These are phyloP conservation scores for Lolium rigidum DNA, from an alignment of 176 grass and related monocot genomes.

Conservation along the genomic window DNA sequence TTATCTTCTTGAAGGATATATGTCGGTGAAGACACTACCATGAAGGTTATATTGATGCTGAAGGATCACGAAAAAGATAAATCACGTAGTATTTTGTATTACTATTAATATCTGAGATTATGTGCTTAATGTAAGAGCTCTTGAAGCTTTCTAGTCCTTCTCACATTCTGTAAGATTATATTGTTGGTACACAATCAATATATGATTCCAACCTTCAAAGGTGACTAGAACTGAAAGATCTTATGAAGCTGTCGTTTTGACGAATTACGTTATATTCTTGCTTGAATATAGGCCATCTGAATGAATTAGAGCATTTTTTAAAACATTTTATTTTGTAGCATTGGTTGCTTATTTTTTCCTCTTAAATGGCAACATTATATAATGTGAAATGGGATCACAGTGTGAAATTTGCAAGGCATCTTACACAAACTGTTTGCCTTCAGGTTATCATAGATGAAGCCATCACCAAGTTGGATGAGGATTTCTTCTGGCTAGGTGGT, in stretches of 20 bases:
- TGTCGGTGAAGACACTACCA: background rate
- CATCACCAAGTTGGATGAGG: slow-evolving; percentile 77
- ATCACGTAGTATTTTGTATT: slow-evolving; percentile 5
- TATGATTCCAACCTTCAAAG: slow-evolving; percentile 19
- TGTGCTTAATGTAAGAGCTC: slow-evolving; percentile 4
- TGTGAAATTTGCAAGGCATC: slow-evolving; percentile 33
- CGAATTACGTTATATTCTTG: slow-evolving; percentile 1
- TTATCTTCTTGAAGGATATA: slow-evolving; percentile 13
- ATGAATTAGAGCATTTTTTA: background rate
- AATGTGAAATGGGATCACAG: background rate
- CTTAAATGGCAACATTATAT: background rate
- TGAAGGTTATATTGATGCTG: background rate
- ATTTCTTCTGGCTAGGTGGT: slow-evolving; percentile 95
- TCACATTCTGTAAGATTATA: slow-evolving; percentile 5
- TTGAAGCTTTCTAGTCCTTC: slow-evolving; percentile 18
- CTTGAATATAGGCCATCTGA: slow-evolving; percentile 11
- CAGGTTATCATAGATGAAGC: slow-evolving; percentile 97
- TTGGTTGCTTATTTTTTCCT: slow-evolving; percentile 3
- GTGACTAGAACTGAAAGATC: background rate
- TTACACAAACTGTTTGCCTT: slow-evolving; percentile 31
- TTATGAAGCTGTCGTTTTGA: background rate
- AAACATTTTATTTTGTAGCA: background rate
- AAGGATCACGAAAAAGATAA: slow-evolving; percentile 11
- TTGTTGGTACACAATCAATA: background rate
- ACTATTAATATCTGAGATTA: slow-evolving; percentile 3